phyloP scores from a whole-genome alignment of 2,329 filamentous ascomycete genomes.

The Ascochyta koolunga region DNA sequence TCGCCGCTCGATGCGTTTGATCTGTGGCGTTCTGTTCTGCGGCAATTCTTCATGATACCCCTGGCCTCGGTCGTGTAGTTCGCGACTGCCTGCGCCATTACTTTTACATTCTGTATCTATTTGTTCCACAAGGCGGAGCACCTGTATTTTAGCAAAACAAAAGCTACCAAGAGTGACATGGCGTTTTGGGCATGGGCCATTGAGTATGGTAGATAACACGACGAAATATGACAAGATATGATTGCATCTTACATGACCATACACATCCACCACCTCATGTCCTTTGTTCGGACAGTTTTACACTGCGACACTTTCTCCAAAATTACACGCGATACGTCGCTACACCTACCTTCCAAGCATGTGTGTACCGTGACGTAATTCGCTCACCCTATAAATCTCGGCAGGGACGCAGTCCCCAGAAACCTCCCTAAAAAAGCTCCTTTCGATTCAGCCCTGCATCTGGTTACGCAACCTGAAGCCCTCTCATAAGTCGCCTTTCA shows the following conservation, averaged over 20 bases:
- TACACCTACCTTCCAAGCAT: neutral
- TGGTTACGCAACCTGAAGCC: neutral
- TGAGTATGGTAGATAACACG: neutral
- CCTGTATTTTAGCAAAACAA: neutral
- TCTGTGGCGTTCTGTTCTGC: slow-evolving; percentile 4
- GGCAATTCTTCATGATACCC: slow-evolving; percentile 14
- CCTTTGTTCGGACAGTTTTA: neutral
- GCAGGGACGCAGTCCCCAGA: neutral
- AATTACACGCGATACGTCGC: neutral
- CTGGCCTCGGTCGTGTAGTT: neutral
- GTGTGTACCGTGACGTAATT: no score
- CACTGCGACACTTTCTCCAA: neutral
- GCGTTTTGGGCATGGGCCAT: neutral
- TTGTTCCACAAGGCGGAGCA: neutral
- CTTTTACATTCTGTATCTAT: neutral
- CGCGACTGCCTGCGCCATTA: neutral
- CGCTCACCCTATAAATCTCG: neutral
- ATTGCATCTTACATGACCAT: neutral
- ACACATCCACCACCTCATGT: neutral
- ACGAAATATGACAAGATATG: neutral
- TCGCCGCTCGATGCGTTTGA: neutral
- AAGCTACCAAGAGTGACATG: neutral
- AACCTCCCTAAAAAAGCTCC: neutral
- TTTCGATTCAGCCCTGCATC: neutral
- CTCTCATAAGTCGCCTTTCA: neutral